A percentile compares a stretch with the other conserved stretches of the same genome.
phyloP scores from a whole-genome alignment of 352 stramenopile species.

The Pythium apleroticum region DNA sequence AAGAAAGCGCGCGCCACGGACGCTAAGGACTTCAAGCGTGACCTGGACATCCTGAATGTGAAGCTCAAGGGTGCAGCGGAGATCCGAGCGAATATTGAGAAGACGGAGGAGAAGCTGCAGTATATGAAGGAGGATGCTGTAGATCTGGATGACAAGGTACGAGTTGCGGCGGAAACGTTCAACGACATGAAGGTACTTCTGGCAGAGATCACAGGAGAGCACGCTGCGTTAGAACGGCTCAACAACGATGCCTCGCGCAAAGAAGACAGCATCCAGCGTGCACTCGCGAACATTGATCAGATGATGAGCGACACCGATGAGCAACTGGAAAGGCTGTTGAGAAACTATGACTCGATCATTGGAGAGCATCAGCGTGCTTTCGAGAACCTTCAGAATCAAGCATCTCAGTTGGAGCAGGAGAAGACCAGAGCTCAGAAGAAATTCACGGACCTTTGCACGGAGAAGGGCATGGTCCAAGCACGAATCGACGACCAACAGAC shows the following conservation, averaged over 20 bases:
- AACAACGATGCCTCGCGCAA: conserved; percentile 39
- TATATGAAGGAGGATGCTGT: conserved; percentile 37
- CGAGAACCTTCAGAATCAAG: conserved; percentile 34
- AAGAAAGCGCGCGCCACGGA: conserved; percentile 82
- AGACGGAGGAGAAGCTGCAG: conserved; percentile 44
- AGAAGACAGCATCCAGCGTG: conserved; percentile 35
- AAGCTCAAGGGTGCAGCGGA: conserved; percentile 67
- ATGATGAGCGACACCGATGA: conserved; percentile 75
- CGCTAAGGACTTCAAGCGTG: conserved; percentile 93
- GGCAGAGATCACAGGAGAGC: conserved; percentile 37
- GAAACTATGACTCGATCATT: conserved; percentile 59
- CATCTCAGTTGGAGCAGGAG: conserved; percentile 32
- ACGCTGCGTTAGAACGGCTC: conserved; percentile 35
- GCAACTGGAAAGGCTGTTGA: conserved; percentile 49
- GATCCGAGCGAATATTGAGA: conserved; percentile 57
- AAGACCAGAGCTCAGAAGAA: conserved; percentile 31
- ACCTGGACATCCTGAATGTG: conserved; percentile 90
- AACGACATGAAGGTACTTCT: conserved; percentile 54
- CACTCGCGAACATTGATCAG: conserved; percentile 56
- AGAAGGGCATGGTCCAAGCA: conserved; percentile 53
- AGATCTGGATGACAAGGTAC: conserved; percentile 37
- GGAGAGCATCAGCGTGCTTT: conserved; percentile 40
- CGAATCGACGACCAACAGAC: conserved; percentile 49
- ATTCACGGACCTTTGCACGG: conserved; percentile 35
- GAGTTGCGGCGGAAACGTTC: conserved; percentile 48